Evolutionary conservation across 176 grass and related monocot species (phyloP), one percentile per base, ranked within the genome.

Genomic region (Oryza officinalis): DNA sequence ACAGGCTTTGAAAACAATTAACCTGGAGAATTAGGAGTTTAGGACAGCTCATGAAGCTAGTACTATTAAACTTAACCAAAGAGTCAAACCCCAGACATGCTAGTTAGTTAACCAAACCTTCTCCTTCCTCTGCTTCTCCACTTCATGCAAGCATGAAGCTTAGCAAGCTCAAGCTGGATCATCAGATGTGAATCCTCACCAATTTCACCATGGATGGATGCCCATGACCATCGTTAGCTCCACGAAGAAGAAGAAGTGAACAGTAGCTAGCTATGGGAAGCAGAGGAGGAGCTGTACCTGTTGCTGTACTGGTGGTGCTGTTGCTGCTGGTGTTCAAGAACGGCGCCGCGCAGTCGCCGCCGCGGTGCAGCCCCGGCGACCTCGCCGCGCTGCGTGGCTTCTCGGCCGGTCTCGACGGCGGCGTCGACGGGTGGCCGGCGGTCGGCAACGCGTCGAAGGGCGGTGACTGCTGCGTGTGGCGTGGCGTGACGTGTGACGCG

Each of bases 381-480:
- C 83, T 86, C 7, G 27, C 17, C 30, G 83, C 83, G 27, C 67
- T 90, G 60, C 61, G 83, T 17, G 79, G 79, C 4, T 90, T 90
- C 79, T 86, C 83, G 0, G 60, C 57, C 4, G 67, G 79, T 0
- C 83, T 90, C 8, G 88, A 86, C 28, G 73, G 79, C 1, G 8
- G 45, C 0, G 83, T 90, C 2, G 45, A 26, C 11, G 73, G 79
- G 1, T 90, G 88, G 88, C 79, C 88, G 7, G 11, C 5, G 13
- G 44, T 15, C 6, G 15, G 15, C 49, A 35, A 63, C 47, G 6
- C 45, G 33, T 67, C 52, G 2, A 54, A 71, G 4, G 22, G 10
- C 22, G 22, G 10, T 20, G 66, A 7, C 18, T 90, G 88, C 67
- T 90, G 88, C 17, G 79, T 10, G 31, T 90, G 88, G 88, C 83